Base-by-base conservation (phyloP, 352 stramenopile species). In the Phytophthora pinifolia region DNA sequence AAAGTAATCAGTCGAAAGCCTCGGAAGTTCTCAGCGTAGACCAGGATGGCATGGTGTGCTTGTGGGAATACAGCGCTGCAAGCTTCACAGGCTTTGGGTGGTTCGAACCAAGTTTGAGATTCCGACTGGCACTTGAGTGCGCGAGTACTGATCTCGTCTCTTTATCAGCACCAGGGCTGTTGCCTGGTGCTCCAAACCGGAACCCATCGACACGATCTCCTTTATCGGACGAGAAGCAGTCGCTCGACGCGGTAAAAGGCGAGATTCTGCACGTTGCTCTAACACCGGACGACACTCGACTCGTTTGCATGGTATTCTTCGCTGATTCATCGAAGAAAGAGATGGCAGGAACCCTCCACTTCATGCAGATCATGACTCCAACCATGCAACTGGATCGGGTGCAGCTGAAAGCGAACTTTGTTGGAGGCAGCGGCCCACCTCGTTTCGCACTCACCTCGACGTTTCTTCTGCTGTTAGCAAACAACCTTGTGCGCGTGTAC, bases 261-360 rank as follows among this genome's bases (percentile, higher is more conserved):
- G 71, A 74, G n/a, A 67, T 83, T 3, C 25, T 83, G 13, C 76
- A 86, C 41, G 70, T 82, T 22, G 60, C 49, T 18, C 30, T 70
- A 10, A 73, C 72, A 6, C 45, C 46, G 1, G 61, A 81, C 20
- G 43, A 65, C 18, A 54, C 55, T 5, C 61, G 62, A 10, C 49
- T 86, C 8, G 68, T 86, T 2, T 50, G 69, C 22, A 83, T 83
- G 76, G 39, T 82, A 1, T 83, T 68, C 18, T 62, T 54, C 13
- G 44, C 58, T 10, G 59, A 61, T 15, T 35, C 56, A 20, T 44
- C 44, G 1, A 69, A 52, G 17, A 71, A 70, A 17, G 54, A 55
- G 39, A 55, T 47, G 4, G 17, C 31, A 22, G 59, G 63, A 25
- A 61, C 41, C 27, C 53, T 81, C 18, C 54, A 47, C 3, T 78